A percentile compares a stretch with the other conserved stretches of the same genome.
These are phyloP conservation scores for Omphalotus guepiniiformis DNA, from an alignment of 768 basidiomycete species.

Conservation along the genomic window DNA sequence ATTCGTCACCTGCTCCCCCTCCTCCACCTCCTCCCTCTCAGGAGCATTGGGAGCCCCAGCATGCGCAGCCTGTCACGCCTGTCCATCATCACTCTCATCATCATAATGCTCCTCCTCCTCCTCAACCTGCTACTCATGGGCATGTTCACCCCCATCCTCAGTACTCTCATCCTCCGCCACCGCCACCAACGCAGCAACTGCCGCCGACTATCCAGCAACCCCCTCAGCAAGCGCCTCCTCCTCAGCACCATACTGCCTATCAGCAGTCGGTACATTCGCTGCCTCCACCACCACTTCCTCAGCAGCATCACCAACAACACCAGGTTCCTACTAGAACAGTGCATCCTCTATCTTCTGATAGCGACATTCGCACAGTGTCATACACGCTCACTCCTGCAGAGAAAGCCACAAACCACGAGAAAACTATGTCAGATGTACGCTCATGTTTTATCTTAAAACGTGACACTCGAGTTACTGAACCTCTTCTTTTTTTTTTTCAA, in stretches of 20 bases:
- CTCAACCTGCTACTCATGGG: slow-evolving; percentile 7
- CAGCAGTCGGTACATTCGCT: slow-evolving; percentile 11
- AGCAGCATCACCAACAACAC: slow-evolving; percentile 4
- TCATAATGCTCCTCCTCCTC: slow-evolving; percentile 21
- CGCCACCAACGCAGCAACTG: slow-evolving; percentile 8
- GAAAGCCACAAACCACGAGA: slow-evolving; percentile 31
- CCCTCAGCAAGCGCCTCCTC: slow-evolving; percentile 21
- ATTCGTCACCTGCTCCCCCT: slow-evolving; percentile 40
- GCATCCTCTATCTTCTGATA: slow-evolving; percentile 35
- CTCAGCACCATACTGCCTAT: slow-evolving; percentile 16
- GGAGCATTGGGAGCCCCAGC: slow-evolving; percentile 34
- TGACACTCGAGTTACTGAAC: slow-evolving; percentile 37
- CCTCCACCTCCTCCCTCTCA: slow-evolving; percentile 37
- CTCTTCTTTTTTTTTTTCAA: slow-evolving; percentile 26
- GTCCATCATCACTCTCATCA: slow-evolving; percentile 22
- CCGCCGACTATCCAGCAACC: slow-evolving; percentile 17
- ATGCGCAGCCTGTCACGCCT: slow-evolving; percentile 25
- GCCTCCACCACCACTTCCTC: slow-evolving; percentile 9
- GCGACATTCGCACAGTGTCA: slow-evolving; percentile 33
- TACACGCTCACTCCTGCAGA: slow-evolving; percentile 33
- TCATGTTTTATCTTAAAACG: slow-evolving; percentile 7
- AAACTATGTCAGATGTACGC: slow-evolving; percentile 43
- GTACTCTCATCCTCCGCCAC: slow-evolving; percentile 14
- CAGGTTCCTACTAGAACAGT: slow-evolving; percentile 35
- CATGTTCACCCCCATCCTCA: slow-evolving; percentile 11